These are phyloP conservation scores for Naganishia sp. DNA, from an alignment of 1,284 basidiomycete species.

Conservation along the genomic window DNA sequence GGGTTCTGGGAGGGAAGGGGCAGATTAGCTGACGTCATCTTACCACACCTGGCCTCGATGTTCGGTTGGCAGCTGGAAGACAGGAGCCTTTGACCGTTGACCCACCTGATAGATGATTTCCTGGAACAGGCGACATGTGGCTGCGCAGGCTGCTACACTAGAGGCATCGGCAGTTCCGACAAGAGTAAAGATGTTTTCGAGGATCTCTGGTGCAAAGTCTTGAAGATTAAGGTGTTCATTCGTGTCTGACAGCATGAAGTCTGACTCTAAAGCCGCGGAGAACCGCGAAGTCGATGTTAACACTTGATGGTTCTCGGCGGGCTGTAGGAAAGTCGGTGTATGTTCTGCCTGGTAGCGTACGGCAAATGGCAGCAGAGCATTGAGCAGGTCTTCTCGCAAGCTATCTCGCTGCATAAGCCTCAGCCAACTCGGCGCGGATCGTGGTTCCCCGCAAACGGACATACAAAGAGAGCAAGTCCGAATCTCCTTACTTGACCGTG, in stretches of 20 bases:
- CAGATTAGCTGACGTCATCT: slow-evolving; percentile 24
- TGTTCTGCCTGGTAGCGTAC: too few relatives aligned
- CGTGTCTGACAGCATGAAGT: neutral
- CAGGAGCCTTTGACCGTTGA: neutral
- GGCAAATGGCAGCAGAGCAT: too few relatives aligned
- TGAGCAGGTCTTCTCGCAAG: too few relatives aligned
- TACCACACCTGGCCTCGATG: neutral
- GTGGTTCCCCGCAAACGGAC: slow-evolving; percentile 5
- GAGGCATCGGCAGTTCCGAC: slow-evolving; percentile 36
- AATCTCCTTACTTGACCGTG: neutral
- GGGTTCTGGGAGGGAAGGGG: slow-evolving; percentile 36
- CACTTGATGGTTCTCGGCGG: neutral
- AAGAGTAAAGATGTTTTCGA: slow-evolving; percentile 41
- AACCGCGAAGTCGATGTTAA: neutral
- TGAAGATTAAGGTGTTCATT: slow-evolving; percentile 15
- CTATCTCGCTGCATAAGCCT: too few relatives aligned
- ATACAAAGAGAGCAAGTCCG: neutral
- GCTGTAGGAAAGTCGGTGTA: too few relatives aligned
- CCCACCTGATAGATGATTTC: slow-evolving; percentile 45
- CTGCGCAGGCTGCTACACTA: slow-evolving; percentile 36
- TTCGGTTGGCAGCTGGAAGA: neutral
- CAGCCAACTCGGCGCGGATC: neutral
- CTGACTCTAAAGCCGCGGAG: too few relatives aligned
- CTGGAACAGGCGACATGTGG: slow-evolving; percentile 41
- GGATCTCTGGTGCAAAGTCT: slow-evolving; percentile 37